Percentiles rank a stretch among this genome's conserved stretches.
Evolutionary conservation across 768 basidiomycete genomes (phyloP).

Genomic region (Trametes cinnabarina): DNA sequence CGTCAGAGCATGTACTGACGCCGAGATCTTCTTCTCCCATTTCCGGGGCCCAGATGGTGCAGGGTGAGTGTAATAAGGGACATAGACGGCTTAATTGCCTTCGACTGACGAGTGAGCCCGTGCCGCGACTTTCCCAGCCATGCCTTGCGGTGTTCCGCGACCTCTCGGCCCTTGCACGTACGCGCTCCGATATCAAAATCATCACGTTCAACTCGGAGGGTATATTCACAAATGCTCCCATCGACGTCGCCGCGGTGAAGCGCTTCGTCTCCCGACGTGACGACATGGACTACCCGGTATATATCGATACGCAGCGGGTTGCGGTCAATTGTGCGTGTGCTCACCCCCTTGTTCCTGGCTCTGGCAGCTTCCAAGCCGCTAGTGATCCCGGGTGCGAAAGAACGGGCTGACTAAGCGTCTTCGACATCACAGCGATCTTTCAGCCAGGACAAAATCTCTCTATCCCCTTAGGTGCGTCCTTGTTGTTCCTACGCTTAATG

Average conservation of each 20-base stretch:
- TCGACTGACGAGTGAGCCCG: conserved; percentile 11
- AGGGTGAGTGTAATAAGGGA: conserved; percentile 22
- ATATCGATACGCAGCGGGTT: conserved; percentile 27
- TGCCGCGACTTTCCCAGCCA: conserved; percentile 22
- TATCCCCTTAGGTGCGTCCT: conserved; percentile 28
- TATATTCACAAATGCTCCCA: conserved; percentile 29
- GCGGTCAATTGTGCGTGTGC: conserved; percentile 26
- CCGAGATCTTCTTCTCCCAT: conserved; percentile 14
- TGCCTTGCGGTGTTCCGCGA: conserved; percentile 30
- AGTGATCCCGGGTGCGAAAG: not conserved
- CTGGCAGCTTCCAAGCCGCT: conserved; percentile 8
- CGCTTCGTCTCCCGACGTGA: conserved; percentile 24
- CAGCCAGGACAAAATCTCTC: conserved; percentile 30
- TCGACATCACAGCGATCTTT: conserved; percentile 26
- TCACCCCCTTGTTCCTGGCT: not conserved
- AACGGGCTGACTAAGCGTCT: conserved; percentile 10
- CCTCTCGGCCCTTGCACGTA: conserved; percentile 25
- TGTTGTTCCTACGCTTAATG: conserved; percentile 11
- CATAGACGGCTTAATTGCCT: conserved; percentile 20
- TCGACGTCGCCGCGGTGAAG: conserved; percentile 25
- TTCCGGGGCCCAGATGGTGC: conserved; percentile 23
- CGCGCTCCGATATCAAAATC: conserved; percentile 25
- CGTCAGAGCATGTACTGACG: conserved; percentile 16
- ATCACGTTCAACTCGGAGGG: conserved; percentile 32
- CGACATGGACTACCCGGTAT: conserved; percentile 32